Base-by-base conservation (phyloP, 192 early-diverging fungal species). In the Rhizophagus clarus region DNA sequence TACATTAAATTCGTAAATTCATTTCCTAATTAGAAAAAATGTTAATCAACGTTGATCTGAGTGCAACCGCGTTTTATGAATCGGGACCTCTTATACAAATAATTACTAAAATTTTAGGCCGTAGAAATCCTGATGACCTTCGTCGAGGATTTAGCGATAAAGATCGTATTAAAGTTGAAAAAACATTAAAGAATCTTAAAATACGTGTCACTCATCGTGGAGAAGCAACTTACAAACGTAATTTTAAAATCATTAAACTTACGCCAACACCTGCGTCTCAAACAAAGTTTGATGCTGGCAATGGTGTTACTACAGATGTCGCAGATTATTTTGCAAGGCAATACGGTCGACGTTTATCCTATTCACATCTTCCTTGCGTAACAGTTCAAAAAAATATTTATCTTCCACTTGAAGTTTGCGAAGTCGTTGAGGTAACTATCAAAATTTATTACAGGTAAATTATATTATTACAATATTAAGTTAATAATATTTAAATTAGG, bases 361-460 rank as follows among this genome's bases (percentile, higher is more conserved):
- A 92, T 77, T 93, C 96, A 10, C 90, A 90, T 67, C 84, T 98
- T 63, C 97, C 96, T 5, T 92, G 92, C 28, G 86, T 93, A 34
- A 89, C 92, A 22, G 94, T 97, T 42, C 82, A 89, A 31, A 92
- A 90, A 76, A 85, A 85, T 56, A 76, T 86, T 20, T 85, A 92
- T 69, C 84, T 99, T 31, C 97, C 97, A 15, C 89, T 99, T 83
- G 97, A 99, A 85, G 89, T 98, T 42, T 97, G 96, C 86, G 89
- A 91, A 37, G 87, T 99, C 40, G 84, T 92, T 34, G 87, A 72
- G n/a, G 67, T 69, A 37, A 31, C 4, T 34, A 40, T 20, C 8
- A 69, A 10, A 66, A 66, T 64, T 29, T 26, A 20, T 29, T 31
- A 28, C 14, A 28, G 4, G 1, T 31, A 12, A 66, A 31, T 31